phyloP scores from a whole-genome alignment of 1,284 basidiomycete species.

The Amylostereum areolatum region DNA sequence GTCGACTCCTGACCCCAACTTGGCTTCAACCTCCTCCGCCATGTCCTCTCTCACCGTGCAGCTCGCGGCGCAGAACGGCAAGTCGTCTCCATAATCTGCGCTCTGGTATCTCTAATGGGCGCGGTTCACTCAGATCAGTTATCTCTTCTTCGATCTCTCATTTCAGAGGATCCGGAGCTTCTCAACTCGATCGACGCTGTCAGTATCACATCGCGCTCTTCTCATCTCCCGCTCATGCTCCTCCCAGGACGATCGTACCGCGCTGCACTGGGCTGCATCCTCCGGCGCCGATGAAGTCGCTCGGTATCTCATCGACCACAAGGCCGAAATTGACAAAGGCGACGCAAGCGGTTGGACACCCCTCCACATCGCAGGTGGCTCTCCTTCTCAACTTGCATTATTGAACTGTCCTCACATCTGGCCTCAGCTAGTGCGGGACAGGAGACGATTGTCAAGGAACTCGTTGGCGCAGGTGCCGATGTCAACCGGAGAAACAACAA shows the following conservation, averaged over 20 bases:
- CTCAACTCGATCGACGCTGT: conserved; percentile 71
- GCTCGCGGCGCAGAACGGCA: conserved; percentile 6
- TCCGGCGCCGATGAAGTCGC: conserved; percentile 66
- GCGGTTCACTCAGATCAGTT: conserved; percentile 54
- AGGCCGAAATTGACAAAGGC: conserved; percentile 63
- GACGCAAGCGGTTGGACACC: conserved; percentile 84
- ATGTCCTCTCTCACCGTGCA: conserved; percentile 2
- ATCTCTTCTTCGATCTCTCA: conserved; percentile 64
- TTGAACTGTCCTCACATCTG: neutral
- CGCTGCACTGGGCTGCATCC: conserved; percentile 87
- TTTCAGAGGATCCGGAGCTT: conserved; percentile 61
- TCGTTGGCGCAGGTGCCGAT: conserved; percentile 82
- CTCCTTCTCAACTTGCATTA: neutral
- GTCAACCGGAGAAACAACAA: conserved; percentile 80
- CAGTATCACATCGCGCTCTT: conserved; percentile 17
- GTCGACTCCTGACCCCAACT: neutral
- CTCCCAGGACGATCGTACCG: conserved; percentile 77
- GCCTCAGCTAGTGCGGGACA: conserved; percentile 69
- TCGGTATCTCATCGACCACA: conserved; percentile 68
- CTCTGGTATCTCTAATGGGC: neutral
- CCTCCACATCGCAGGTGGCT: conserved; percentile 80
- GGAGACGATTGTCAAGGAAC: conserved; percentile 70
- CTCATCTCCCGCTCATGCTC: conserved; percentile 1
- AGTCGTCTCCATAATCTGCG: neutral
- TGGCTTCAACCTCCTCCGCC: neutral